Evolutionary conservation across 1,139 yeast species (phyloP), one percentile per base, ranked within the genome.

Genomic region (Williopsis jadinii): DNA sequence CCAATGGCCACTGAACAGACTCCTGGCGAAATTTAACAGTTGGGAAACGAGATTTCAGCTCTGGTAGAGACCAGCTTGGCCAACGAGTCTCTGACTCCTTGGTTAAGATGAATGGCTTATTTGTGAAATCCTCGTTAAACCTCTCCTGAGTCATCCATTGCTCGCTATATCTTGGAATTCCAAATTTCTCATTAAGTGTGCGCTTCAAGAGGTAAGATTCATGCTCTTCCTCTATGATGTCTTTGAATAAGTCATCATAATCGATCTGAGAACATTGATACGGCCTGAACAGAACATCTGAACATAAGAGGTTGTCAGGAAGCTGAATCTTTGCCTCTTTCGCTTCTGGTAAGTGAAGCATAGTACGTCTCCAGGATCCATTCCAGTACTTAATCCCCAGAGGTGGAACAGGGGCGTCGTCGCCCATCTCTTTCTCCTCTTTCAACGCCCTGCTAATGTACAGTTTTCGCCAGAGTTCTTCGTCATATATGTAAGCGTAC

Each of bases 331-430:
- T 58, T 2, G 78, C 73, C 42, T 66, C 71, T 29, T 60, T 53
- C 3, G 50, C 42, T n/a, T 48, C 45, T 1, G 62, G 52, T 3
- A 75, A 48, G 0, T 64, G 60, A 48, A 82, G 59, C 13, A 80
- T 64, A 0, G 90, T 77, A 32, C 71, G 64, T 52, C 86, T 71
- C 96, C 96, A 87, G 2, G 86, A 72, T 0, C 95, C 95, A 34
- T 56, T 60, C 96, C 96, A 87, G 24, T 58, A 48, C 0, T 35
- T 26, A 10, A 59, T 54, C 3, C 55, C 60, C 36, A 58, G 49
- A 3, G 64, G 64, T 19, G 45, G 48, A 5, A 50, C 42, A 2
- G 46, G 42, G 6, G 46, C 49, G 11, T 37, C 29, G 5, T 33
- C 34, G 0, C 43, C 41, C 9, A 43, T 40, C 39, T 41, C 48